Evolutionary conservation across 129 eudicot genomes (phyloP).

Genomic region (Escallonia herrerae): DNA sequence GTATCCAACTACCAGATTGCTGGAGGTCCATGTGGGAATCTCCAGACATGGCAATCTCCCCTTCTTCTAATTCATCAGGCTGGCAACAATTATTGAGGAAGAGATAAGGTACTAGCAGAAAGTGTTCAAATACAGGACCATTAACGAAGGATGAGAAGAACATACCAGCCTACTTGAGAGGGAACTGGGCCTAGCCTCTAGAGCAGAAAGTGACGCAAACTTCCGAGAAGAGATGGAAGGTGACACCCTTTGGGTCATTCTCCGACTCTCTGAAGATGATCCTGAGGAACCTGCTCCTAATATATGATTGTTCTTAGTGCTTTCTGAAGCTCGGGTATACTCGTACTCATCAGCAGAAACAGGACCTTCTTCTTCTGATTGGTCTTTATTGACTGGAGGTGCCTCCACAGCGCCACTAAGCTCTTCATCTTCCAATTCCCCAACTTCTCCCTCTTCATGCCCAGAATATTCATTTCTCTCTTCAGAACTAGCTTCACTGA

Average conservation of each 20-base stretch:
- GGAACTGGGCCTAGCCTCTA: slow-evolving; percentile 76
- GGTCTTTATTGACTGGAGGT: slow-evolving; percentile 36
- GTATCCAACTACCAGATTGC: slow-evolving; percentile 86
- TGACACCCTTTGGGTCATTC: slow-evolving; percentile 34
- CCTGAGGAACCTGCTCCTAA: slow-evolving; percentile 73
- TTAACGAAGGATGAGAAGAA: slow-evolving; percentile 2
- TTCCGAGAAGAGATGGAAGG: slow-evolving; percentile 86
- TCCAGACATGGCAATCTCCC: slow-evolving; percentile 81
- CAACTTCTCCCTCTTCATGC: slow-evolving; percentile 57
- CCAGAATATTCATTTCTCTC: slow-evolving; percentile 49
- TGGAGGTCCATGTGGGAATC: slow-evolving; percentile 74
- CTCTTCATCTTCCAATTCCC: slow-evolving; percentile 81
- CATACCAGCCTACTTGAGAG: slow-evolving; percentile 68
- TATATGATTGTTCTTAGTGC: slow-evolving; percentile 22
- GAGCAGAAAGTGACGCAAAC: slow-evolving; percentile 89
- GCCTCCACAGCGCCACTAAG: slow-evolving; percentile 29
- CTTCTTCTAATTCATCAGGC: slow-evolving; percentile 95
- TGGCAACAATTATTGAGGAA: slow-evolving; percentile 17
- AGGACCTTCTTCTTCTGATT: slow-evolving; percentile 54
- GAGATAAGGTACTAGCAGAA: slow-evolving; percentile 2
- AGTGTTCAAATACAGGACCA: not conserved
- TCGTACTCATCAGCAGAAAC: slow-evolving; percentile 41
- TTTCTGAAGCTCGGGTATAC: slow-evolving; percentile 38
- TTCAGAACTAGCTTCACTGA: slow-evolving; percentile 79
- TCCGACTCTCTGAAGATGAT: slow-evolving; percentile 61